Evolutionary conservation across 768 basidiomycete genomes (phyloP).

Genomic region (Leccinellum rugosiceps): DNA sequence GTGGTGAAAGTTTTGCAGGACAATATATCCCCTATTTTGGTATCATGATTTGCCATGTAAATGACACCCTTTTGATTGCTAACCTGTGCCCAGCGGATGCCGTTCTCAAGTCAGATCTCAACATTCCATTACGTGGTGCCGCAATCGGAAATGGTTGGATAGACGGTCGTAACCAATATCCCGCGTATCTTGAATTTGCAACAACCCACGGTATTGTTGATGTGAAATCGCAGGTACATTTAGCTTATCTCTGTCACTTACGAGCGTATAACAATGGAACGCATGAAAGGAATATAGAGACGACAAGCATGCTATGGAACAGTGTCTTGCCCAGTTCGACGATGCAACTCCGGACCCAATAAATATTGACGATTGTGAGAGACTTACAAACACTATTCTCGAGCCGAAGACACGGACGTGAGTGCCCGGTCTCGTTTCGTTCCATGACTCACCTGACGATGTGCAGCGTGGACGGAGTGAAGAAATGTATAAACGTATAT

Average conservation of each 20-base stretch:
- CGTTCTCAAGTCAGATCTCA: conserved; percentile 58
- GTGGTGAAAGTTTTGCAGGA: conserved; percentile 95
- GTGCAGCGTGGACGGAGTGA: conserved; percentile 58
- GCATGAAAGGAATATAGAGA: conserved; percentile 54
- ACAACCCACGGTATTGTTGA: conserved; percentile 77
- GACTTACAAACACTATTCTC: conserved; percentile 47
- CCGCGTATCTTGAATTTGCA: conserved; percentile 83
- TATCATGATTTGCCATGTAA: conserved; percentile 27
- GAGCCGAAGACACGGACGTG: conserved; percentile 23
- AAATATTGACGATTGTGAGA: conserved; percentile 54
- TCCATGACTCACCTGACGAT: background rate
- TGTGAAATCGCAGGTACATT: conserved; percentile 59
- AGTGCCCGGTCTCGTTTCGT: conserved; percentile 1
- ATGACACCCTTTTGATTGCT: background rate
- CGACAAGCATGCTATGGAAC: conserved; percentile 53
- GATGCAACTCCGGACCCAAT: conserved; percentile 51
- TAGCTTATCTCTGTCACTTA: background rate
- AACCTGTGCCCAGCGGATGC: conserved; percentile 58
- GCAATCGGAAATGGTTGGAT: conserved; percentile 99
- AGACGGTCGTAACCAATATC: conserved; percentile 84
- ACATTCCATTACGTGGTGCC: conserved; percentile 65
- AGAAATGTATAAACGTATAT: conserved; percentile 90
- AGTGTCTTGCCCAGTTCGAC: conserved; percentile 51
- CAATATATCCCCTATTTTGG: conserved; percentile 98
- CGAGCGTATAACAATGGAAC: background rate